Evolutionary conservation across 2,329 filamentous ascomycete species (phyloP).

Genomic region (Pestalotiopsis sp.): DNA sequence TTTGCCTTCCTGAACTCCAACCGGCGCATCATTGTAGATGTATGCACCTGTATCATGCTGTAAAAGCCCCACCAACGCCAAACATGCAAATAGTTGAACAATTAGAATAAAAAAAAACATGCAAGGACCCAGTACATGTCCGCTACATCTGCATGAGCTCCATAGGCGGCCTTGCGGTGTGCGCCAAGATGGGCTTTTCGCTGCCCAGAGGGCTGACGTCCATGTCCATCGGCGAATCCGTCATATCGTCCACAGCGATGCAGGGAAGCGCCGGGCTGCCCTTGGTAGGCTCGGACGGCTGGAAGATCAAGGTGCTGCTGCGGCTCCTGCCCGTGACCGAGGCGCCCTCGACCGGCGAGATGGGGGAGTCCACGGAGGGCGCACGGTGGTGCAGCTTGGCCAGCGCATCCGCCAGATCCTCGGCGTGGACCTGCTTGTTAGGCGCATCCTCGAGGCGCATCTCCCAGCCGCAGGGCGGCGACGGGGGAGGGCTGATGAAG

Average conservation of each 20-base stretch:
- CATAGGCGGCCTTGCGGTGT: slow-evolving; percentile 65
- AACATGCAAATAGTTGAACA: slow-evolving; percentile 1
- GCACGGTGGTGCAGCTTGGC: slow-evolving; percentile 58
- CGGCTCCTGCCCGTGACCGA: slow-evolving; percentile 51
- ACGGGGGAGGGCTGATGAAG: slow-evolving; percentile 72
- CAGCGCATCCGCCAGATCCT: slow-evolving; percentile 68
- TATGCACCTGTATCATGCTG: not conserved
- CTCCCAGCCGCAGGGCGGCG: slow-evolving; percentile 73
- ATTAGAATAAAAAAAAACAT: not conserved
- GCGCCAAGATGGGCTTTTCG: slow-evolving; percentile 54
- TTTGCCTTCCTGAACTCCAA: not conserved
- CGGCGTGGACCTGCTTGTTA: slow-evolving; percentile 70
- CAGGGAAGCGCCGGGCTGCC: slow-evolving; percentile 61
- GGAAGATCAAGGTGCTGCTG: slow-evolving; percentile 68
- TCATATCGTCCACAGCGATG: slow-evolving; percentile 70
- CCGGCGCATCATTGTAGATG: not conserved
- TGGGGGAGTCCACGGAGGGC: slow-evolving; percentile 28
- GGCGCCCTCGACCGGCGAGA: slow-evolving; percentile 41
- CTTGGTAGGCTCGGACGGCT: slow-evolving; percentile 55
- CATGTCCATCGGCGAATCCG: slow-evolving; percentile 52
- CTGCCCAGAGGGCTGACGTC: slow-evolving; percentile 38
- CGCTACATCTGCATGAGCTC: slow-evolving; percentile 57
- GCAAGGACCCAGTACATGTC: not conserved
- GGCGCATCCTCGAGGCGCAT: slow-evolving; percentile 69
- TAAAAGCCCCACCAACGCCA: slow-evolving; percentile 1